phyloP scores from a whole-genome alignment of 345 rosid species.

The Populus euphratica region DNA sequence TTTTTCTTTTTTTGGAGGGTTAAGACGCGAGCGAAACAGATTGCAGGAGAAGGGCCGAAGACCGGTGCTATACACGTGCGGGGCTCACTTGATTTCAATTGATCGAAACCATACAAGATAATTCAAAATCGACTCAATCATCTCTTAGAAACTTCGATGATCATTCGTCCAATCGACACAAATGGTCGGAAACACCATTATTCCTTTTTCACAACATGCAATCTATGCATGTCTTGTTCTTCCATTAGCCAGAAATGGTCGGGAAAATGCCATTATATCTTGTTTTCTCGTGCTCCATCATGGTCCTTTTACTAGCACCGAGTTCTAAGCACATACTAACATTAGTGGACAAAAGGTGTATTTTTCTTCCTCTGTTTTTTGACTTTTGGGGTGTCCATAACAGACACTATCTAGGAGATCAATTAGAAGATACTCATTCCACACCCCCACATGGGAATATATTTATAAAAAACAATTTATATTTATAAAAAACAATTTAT shows the following conservation, averaged over 20 bases:
- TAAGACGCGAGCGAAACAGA: no score
- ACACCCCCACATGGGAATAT: not conserved
- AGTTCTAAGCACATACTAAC: not conserved
- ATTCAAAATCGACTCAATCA: not conserved
- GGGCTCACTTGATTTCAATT: not conserved
- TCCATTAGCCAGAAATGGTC: conserved; percentile 10
- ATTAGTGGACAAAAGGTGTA: not conserved
- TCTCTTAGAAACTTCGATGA: not conserved
- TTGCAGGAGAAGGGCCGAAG: no score
- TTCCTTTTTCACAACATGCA: not conserved
- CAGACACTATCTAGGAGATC: not conserved
- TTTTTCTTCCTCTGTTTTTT: not conserved
- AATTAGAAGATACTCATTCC: not conserved
- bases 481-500: no score
- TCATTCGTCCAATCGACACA: not conserved
- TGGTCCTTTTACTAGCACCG: not conserved
- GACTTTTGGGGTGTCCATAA: not conserved
- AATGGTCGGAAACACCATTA: not conserved
- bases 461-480: no score
- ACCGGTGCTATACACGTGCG: no score
- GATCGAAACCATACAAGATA: not conserved
- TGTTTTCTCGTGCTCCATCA: conserved; percentile 9
- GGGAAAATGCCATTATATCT: conserved; percentile 5
- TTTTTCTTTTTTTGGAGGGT: no score
- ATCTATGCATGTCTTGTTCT: not conserved